Base-by-base conservation (phyloP, 2,329 filamentous ascomycete genomes). In the Sclerotiophoma versabilis region DNA sequence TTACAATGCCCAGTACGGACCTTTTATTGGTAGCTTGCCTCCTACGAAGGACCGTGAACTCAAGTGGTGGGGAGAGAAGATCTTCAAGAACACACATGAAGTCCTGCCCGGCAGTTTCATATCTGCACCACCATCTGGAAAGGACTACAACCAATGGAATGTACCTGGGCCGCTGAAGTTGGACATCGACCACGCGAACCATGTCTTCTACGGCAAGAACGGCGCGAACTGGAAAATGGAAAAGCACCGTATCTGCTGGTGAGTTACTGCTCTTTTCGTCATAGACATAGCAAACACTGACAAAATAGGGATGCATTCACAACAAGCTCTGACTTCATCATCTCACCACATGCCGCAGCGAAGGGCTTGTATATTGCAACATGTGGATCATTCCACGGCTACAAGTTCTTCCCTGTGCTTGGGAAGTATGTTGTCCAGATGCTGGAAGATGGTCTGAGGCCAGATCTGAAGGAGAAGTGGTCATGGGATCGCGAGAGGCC, bases 191-290 rank as follows among this genome's bases (percentile, higher is more conserved):
- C 75, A 83, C 37, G 81, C 84, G 2, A 83, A 82, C 50, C 74
- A 81, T 38, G 77, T 83, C 1, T 87, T 86, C 59, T 88, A 87
- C 60, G 86, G 85, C 8, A 78, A 80, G 42, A 81, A 81, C 17
- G 81, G 81, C 26, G 79, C 77, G 11, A 67, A 74, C 36, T 87
- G 83, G 84, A 80, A 83, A 58, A 81, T 86, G 71, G 81, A 82
- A 50, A 84, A 87, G 65, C 82, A 87, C 65, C 80, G 87, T 5
- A 84, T 89, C 54, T 89, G 86, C 80, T 89, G 87, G 86, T 88
- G 71, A 71, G 65, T 47, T 12, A 12, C 27, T 32, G 5, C 20
- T n/a, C n/a, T 10, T 9, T 9, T 41, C 41, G 20, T 34, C 4
- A 27, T 22, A 26, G 11, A 12, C n/a, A 6, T 41, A 14, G 20